Evolutionary conservation across 116 monocot species (phyloP), one percentile per base, ranked within the genome.

Genomic region (Papilionanthe hybrid): DNA sequence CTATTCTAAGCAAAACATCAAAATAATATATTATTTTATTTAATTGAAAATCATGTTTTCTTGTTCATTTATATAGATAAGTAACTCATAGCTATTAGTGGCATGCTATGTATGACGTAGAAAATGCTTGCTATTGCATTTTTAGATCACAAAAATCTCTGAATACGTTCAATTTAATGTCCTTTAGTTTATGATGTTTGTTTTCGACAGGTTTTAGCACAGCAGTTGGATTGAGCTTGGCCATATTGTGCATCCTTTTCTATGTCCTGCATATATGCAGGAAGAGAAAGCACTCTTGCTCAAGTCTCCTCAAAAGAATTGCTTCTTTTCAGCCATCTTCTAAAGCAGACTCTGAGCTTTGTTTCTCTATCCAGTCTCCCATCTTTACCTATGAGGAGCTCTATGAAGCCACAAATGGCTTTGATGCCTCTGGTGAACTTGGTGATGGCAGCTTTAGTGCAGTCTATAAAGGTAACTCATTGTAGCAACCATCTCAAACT

Each of bases 361-460:
- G 71, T 12, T 72, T 66, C 8, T 28, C 58, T 3, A 63, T 73
- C 73, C 6, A 42, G 9, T 20, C 86, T 9, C 86, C 86, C 49
- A 57, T 88, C 77, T 91, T 91, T 79, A 77, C 83, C 12, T 91
- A 91, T 66, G 69, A 75, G 4, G 91, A 91, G 77, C 91, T 91
- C 66, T 28, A 79, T 25, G 83, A 86, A 57, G 91, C 91, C 53
- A 93, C 93, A 5, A 42, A 86, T 4, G 29, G 71, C 44, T 93
- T 93, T 75, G 41, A 82, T 18, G 48, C n/a, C 23, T 69, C 83
- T 78, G 78, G 71, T 42, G 90, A 87, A 56, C 83, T 93, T 60
- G 90, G 90, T 5, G 84, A 88, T 20, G 93, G 93, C 20, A 90
- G 93, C 57, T 90, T 83, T 11, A 88, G 93, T 80, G 87, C 87